These are phyloP conservation scores for Nannochloropsis salina DNA, from an alignment of 108 stramenopile genomes.

Conservation along the genomic window DNA sequence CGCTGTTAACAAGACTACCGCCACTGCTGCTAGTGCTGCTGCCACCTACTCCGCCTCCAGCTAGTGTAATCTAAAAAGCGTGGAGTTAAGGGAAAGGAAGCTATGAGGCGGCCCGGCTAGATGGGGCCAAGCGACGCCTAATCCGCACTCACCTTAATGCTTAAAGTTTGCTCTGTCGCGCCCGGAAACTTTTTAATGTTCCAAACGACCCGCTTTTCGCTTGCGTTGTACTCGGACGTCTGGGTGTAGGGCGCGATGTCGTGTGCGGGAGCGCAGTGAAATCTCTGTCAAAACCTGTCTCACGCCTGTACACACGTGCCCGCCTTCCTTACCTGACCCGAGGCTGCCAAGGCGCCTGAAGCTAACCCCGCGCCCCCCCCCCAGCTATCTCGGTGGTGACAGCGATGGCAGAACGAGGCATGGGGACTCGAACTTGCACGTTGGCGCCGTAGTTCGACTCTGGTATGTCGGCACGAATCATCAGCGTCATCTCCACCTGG, in stretches of 20 bases:
- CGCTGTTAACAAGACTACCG: neutral
- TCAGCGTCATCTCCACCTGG: constrained; percentile 40
- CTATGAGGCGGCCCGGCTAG: neutral
- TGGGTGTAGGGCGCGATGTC: neutral
- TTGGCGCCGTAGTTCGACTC: constrained; percentile 92
- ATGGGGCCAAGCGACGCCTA: neutral
- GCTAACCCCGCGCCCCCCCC: constrained; percentile 20
- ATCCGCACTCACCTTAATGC: constrained; percentile 28
- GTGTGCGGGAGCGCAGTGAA: neutral
- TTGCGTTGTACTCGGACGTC: constrained; percentile 69
- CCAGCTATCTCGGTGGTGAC: constrained; percentile 46
- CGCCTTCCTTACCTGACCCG: neutral
- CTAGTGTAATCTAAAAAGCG: neutral
- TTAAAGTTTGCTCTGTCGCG: constrained; percentile 83
- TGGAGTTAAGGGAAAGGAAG: neutral
- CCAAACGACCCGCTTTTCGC: constrained; percentile 81
- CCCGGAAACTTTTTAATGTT: constrained; percentile 95
- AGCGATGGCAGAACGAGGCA: constrained; percentile 66
- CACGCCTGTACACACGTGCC: constrained; percentile 22
- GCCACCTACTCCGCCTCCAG: neutral
- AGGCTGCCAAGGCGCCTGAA: neutral
- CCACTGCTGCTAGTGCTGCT: too few relatives aligned
- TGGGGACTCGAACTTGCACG: constrained; percentile 75
- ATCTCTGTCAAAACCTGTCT: neutral
- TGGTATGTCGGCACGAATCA: constrained; percentile 90